Evolutionary conservation across 2,329 filamentous ascomycete species (phyloP).

Genomic region (Aspergillus hortae): DNA sequence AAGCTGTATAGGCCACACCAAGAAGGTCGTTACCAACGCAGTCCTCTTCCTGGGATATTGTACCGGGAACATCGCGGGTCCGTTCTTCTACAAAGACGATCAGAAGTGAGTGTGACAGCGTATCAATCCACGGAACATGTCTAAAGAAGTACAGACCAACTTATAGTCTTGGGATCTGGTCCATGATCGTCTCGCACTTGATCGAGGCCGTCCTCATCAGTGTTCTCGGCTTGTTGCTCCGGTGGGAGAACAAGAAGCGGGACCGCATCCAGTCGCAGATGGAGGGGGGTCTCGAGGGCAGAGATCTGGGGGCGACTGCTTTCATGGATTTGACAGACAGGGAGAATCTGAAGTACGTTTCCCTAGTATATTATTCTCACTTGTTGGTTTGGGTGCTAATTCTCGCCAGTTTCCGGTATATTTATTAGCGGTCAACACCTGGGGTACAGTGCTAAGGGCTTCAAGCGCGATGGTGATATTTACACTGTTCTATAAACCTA

Average conservation of each 20-base stretch:
- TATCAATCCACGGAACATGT: not conserved
- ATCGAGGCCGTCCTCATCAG: constrained; percentile 49
- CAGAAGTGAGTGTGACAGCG: constrained; percentile 38
- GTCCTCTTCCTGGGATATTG: constrained; percentile 60
- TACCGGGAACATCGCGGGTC: constrained; percentile 59
- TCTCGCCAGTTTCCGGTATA: constrained; percentile 17
- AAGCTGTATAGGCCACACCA: constrained; percentile 51
- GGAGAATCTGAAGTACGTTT: constrained; percentile 48
- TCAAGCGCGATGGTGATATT: not conserved
- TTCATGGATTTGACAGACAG: constrained; percentile 54
- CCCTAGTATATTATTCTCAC: not conserved
- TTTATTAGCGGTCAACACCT: constrained; percentile 9
- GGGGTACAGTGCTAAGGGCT: not conserved
- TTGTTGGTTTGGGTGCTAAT: not conserved
- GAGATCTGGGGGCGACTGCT: constrained; percentile 49
- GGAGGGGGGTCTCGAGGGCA: constrained; percentile 45
- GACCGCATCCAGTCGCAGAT: constrained; percentile 47
- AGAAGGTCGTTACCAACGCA: constrained; percentile 63
- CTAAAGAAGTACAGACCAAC: constrained; percentile 31
- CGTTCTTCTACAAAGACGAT: constrained; percentile 59
- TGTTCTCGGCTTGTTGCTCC: constrained; percentile 46
- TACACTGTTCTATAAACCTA: not conserved
- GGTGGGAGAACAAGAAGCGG: constrained; percentile 48
- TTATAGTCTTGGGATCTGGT: constrained; percentile 54
- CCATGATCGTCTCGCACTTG: constrained; percentile 54